phyloP scores from a whole-genome alignment of 148 eudicot species.

The Drosera capensis region DNA sequence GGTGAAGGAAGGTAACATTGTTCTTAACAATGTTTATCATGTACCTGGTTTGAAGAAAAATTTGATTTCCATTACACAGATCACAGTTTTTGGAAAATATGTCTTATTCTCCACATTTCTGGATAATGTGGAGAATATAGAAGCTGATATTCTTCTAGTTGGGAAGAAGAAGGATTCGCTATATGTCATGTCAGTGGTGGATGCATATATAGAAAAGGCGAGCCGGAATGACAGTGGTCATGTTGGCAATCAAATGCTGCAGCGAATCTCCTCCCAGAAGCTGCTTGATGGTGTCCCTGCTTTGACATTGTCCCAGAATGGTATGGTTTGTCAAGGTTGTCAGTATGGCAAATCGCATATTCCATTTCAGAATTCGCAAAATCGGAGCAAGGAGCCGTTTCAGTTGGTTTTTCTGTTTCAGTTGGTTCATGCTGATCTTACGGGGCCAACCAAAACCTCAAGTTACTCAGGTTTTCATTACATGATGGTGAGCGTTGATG shows the following conservation, averaged over 20 bases:
- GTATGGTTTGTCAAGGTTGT: constrained; percentile 14
- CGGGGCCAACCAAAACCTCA: neutral
- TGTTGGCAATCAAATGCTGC: constrained; percentile 10
- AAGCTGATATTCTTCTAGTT: constrained; percentile 4
- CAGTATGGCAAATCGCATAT: constrained; percentile 19
- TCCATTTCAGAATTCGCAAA: neutral
- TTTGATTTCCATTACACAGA: constrained; percentile 15
- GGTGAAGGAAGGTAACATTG: neutral
- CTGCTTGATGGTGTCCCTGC: constrained; percentile 10
- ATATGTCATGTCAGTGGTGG: constrained; percentile 12
- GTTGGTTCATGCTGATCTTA: neutral
- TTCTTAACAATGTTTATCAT: constrained; percentile 11
- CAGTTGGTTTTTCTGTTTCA: neutral
- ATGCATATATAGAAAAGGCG: constrained; percentile 14
- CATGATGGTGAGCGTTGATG: constrained; percentile 11
- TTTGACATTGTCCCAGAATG: constrained; percentile 1
- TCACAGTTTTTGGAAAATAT: constrained; percentile 1
- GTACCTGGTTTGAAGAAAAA: constrained; percentile 18
- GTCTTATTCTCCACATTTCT: constrained; percentile 7
- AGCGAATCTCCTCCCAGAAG: constrained; percentile 10
- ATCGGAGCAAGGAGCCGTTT: neutral
- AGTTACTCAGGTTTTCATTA: neutral
- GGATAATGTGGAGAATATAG: constrained; percentile 12
- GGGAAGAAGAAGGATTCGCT: constrained; percentile 11
- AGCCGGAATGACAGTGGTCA: constrained; percentile 10